A percentile compares a stretch with the other conserved stretches of the same genome.
Evolutionary conservation across 2,329 filamentous ascomycete species (phyloP).

Genomic region (Penicillium oxalicum): DNA sequence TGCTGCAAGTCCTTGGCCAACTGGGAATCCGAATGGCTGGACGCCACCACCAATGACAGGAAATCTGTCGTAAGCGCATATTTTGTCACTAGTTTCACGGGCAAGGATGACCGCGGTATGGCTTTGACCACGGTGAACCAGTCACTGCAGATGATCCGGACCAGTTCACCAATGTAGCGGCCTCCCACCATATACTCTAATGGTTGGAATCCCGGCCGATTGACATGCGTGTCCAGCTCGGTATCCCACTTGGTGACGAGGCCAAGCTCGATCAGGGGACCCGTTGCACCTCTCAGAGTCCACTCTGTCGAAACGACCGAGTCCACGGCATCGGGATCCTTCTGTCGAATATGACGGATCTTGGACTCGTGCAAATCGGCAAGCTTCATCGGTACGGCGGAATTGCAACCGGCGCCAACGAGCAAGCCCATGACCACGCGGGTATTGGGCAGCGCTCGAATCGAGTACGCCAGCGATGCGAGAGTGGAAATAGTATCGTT

Average conservation of each 20-base stretch:
- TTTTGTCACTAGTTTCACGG: slow-evolving; percentile 45
- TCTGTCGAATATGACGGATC: slow-evolving; percentile 42
- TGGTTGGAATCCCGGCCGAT: slow-evolving; percentile 67
- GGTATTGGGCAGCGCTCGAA: slow-evolving; percentile 51
- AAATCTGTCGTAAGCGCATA: slow-evolving; percentile 64
- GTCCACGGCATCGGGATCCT: slow-evolving; percentile 46
- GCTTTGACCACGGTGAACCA: slow-evolving; percentile 47
- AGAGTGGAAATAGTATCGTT: slow-evolving; percentile 74
- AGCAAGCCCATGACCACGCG: slow-evolving; percentile 70
- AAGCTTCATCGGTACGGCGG: slow-evolving; percentile 63
- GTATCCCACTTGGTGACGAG: slow-evolving; percentile 65
- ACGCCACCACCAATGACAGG: slow-evolving; percentile 60
- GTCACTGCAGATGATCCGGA: slow-evolving; percentile 60
- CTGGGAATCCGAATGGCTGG: slow-evolving; percentile 42
- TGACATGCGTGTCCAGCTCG: slow-evolving; percentile 56
- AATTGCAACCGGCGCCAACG: slow-evolving; percentile 70
- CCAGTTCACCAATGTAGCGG: slow-evolving; percentile 66
- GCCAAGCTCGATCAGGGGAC: slow-evolving; percentile 54
- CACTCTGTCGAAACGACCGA: slow-evolving; percentile 74
- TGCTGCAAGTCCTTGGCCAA: slow-evolving; percentile 41
- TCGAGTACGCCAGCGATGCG: slow-evolving; percentile 67
- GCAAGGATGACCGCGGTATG: slow-evolving; percentile 43
- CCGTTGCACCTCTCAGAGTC: slow-evolving; percentile 65
- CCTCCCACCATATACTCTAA: slow-evolving; percentile 75
- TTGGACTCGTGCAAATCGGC: slow-evolving; percentile 58